A percentile compares a stretch with the other conserved stretches of the same genome.
These are phyloP conservation scores for Herpetospermum pedunculosum DNA, from an alignment of 306 rosid genomes.

Conservation along the genomic window DNA sequence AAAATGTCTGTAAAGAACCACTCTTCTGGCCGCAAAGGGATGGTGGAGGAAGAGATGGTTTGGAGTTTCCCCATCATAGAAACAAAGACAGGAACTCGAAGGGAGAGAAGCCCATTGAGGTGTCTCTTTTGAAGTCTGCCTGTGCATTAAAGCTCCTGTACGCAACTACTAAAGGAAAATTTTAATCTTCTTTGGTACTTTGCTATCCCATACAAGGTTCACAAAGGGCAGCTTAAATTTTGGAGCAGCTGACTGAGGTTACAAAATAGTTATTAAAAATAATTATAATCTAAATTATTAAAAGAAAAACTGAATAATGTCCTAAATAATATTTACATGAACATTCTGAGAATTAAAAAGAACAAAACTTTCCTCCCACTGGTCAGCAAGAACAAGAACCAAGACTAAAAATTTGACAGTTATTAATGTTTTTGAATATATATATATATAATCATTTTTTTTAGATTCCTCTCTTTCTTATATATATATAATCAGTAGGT, in stretches of 20 bases:
- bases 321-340: background rate
- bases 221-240: background rate
- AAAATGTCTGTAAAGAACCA: background rate
- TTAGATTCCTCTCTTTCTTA: background rate
- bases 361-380: background rate
- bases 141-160: background rate
- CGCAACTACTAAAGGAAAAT: background rate
- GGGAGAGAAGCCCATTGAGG: background rate
- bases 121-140: background rate
- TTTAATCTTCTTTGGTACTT: background rate
- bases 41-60: background rate
- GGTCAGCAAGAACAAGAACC: background rate
- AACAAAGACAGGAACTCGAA: background rate
- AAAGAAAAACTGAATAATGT: background rate
- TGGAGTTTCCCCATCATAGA: background rate
- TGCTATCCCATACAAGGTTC: background rate
- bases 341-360: background rate
- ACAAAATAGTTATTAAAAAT: background rate
- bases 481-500: background rate
- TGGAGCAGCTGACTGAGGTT: background rate
- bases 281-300: background rate
- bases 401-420: background rate
- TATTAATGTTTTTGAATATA: no score
- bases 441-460: background rate
- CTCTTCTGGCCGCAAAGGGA: background rate